Conservation (phyloP, 2,329 filamentous ascomycete genomes). For the Colletotrichum cordylinicola region DNA sequence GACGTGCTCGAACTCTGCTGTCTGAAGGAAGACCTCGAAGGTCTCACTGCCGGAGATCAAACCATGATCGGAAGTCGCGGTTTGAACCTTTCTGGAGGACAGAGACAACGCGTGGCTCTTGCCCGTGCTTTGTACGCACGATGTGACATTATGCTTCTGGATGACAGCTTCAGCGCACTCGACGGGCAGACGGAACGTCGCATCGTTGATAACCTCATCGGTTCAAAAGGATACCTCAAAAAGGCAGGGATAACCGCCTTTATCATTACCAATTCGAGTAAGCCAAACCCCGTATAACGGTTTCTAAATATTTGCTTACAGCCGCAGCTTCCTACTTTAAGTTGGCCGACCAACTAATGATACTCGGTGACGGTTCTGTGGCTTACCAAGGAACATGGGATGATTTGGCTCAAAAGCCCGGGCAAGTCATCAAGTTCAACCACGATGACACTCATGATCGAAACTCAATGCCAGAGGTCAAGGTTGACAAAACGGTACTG, state of each 20-base stretch:
- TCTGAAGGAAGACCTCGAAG: slow-evolving; percentile 18
- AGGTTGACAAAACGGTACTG: not conserved
- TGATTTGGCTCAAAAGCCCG: not conserved
- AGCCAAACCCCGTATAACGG: too few species aligned
- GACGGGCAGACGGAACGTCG: slow-evolving; percentile 18
- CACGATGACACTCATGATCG: not conserved
- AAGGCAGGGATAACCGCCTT: slow-evolving; percentile 21
- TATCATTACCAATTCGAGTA: not conserved
- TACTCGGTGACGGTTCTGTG: not conserved
- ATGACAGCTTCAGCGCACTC: slow-evolving; percentile 19
- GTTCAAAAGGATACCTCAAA: slow-evolving; percentile 21
- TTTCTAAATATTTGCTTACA: not conserved
- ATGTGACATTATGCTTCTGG: not conserved
- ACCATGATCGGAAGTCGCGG: slow-evolving; percentile 23
- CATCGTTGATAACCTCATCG: slow-evolving; percentile 21
- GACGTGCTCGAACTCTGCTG: slow-evolving; percentile 28
- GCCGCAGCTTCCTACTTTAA: not conserved
- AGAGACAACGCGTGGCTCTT: slow-evolving; percentile 29
- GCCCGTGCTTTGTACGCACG: slow-evolving; percentile 9
- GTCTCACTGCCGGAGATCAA: slow-evolving; percentile 23
- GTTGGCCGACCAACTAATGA: not conserved
- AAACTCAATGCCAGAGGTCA: not conserved
- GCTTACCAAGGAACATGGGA: not conserved
- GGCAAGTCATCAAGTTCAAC: not conserved
- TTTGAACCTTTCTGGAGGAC: slow-evolving; percentile 24